Conservation (phyloP, 2,329 filamentous ascomycete genomes). For the Sclerotiophoma versabilis region DNA sequence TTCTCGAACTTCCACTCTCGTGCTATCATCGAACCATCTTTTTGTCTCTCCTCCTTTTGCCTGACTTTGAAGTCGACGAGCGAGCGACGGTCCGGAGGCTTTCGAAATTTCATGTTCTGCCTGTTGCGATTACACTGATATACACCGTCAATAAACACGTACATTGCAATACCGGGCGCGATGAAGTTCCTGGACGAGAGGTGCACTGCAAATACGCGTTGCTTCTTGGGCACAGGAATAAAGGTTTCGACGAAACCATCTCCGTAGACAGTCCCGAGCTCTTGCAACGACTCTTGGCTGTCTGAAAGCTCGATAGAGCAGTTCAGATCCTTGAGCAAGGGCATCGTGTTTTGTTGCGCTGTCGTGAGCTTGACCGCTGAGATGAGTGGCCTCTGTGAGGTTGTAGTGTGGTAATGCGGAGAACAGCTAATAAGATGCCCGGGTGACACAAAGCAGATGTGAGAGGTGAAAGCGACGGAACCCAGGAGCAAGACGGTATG, state of each 20-base stretch:
- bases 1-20: slow-evolving; percentile 62
- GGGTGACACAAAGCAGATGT: neutral
- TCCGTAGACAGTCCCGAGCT: slow-evolving; percentile 59
- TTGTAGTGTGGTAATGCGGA: neutral
- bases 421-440: neutral
- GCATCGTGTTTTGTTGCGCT: slow-evolving; percentile 52
- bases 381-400: neutral
- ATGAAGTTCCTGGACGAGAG: slow-evolving; percentile 60
- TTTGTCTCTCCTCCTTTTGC: slow-evolving; percentile 61
- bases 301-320: slow-evolving; percentile 60
- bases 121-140: slow-evolving; percentile 66
- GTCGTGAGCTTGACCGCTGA: neutral
- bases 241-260: slow-evolving; percentile 62
- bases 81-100: slow-evolving; percentile 39
- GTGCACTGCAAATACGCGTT: slow-evolving; percentile 58
- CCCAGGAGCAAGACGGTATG: no score
- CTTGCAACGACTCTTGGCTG: slow-evolving; percentile 53
- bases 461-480: slow-evolving; percentile 6
- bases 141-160: slow-evolving; percentile 64
- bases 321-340: slow-evolving; percentile 59
- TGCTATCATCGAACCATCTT: slow-evolving; percentile 57
- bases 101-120: slow-evolving; percentile 48
- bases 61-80: slow-evolving; percentile 59
- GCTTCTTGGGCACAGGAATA: slow-evolving; percentile 56
- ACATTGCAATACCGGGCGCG: slow-evolving; percentile 60